Evolutionary conservation across 257 asterid genomes (phyloP).

Genomic region (Capsicum baccatum): DNA sequence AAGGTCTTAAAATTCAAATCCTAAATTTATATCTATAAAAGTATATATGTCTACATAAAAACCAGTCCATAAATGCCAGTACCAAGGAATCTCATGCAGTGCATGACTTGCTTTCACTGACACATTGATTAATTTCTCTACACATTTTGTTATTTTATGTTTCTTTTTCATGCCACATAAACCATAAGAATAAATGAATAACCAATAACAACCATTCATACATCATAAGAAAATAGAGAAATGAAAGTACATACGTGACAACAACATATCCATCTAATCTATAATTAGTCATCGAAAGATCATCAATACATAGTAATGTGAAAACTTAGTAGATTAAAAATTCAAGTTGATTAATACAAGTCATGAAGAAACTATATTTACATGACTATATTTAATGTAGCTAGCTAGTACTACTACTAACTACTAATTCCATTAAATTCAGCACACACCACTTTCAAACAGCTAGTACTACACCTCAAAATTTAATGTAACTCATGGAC

Average conservation of each 20-base stretch:
- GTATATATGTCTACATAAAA: too few relatives aligned
- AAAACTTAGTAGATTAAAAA: background rate
- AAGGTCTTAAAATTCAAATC: too few relatives aligned
- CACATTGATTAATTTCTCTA: conserved; percentile 7
- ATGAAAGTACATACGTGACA: too few relatives aligned
- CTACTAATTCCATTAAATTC: conserved; percentile 34
- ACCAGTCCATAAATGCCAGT: background rate
- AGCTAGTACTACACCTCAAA: conserved; percentile 32
- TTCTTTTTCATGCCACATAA: background rate
- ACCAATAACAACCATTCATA: background rate
- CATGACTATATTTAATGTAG: conserved; percentile 28
- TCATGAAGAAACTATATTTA: background rate
- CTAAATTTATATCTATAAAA: too few relatives aligned
- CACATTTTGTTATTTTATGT: background rate
- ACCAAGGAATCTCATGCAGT: conserved; percentile 30
- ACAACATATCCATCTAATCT: too few relatives aligned
- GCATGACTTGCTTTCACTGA: conserved; percentile 27
- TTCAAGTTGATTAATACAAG: conserved; percentile 11
- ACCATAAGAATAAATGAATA: background rate
- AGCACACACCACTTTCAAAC: conserved; percentile 32
- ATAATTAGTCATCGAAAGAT: too few relatives aligned
- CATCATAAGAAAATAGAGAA: background rate
- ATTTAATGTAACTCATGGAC: conserved; percentile 72
- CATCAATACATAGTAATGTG: too few relatives aligned
- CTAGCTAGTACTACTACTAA: background rate